Base-by-base conservation (phyloP, 305 asterid species). In the Nicotiana rustica region DNA sequence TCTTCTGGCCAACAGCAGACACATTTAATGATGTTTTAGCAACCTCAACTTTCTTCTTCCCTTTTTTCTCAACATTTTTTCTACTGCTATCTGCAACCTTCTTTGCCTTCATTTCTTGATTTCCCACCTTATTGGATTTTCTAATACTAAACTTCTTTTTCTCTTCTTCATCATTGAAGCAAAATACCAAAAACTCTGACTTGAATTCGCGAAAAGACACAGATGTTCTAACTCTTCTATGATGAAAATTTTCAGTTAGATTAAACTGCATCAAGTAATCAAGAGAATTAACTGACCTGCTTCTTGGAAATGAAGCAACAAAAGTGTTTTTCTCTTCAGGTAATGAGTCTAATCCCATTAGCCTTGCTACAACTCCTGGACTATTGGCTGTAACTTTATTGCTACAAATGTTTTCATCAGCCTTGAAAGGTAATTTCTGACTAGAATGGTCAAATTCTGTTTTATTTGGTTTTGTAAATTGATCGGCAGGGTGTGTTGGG, bases 331-430 rank as follows among this genome's bases (percentile, higher is more conserved):
- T 83, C 6, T 35, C 25, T 15, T 12, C 12, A 15, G 96, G 94
- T 21, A 89, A 83, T 2, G 93, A 86, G 6, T 92, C 96, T 79
- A 92, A 66, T 13, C 96, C 94, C 96, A 92, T 92, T 67, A 92
- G 77, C 49, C 87, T 90, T 12, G 96, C 96, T 57, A 92, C 96
- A 6, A 92, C 80, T 31, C 96, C 93, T 6, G 92, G 92, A 15
- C 76, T 79, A 13, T 15, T 73, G 83, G 33, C 31, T 47, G 81
- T 31, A 10, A 55, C 80, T 60, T 77, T 81, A 31, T 13, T 84
- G 69, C 52, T 84, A 68, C 6, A 2, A 13, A 35, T 49, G 18
- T 59, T 33, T 18, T 41, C 70, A 69, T 35, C 84, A 25, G 47
- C 17, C 25, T 55, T 62, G 36, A 60, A 71, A 68, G n/a, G 52